Evolutionary conservation across 1,284 basidiomycete species (phyloP), one percentile per base, ranked within the genome.

Genomic region (Ceratobasidium sp.): DNA sequence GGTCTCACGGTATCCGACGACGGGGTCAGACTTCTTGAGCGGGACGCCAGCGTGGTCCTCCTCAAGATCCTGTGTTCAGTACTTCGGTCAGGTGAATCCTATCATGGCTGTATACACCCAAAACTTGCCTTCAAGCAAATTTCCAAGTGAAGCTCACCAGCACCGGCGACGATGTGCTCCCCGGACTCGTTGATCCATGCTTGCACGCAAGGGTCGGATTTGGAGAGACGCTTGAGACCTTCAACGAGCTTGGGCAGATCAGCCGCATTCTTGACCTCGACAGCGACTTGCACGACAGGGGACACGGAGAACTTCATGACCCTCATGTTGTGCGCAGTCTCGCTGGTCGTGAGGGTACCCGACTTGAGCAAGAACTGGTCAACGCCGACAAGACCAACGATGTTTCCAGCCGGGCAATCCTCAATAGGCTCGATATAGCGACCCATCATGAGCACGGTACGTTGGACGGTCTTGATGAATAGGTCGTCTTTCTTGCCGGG

Each of bases 271-370:
- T 99, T 99, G 85, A 98, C 97, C 86, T 99, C 98, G 81, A 99
- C 98, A 80, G 97, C 95, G 82, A 98, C 95, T 84, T 93, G 98
- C 63, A 99, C 98, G 90, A 99, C 98, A 81, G 97, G 98, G 54
- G 98, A 99, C 78, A 99, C 98, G 83, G 95, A 97, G 90, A 97
- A 98, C 88, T 94, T 96, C 97, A 99, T 99, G 85, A 99, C 96
- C 88, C 88, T 95, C 95, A 99, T 98, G 90, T 99, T 99, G 90
- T 99, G 98, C 71, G 98, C 98, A 75, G 96, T 98, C 86, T 99
- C 98, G 75, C 95, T 96, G 77, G 92, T 91, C 78, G 98, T 98
- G 81, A 99, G 90, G 78, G 98, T 99, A 85, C 98, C 97, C 80
- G 90, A 95, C 91, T 99, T 99, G 85, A 99, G 92, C 87, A 99